Conservation (phyloP, 208 protist genomes). For the Leishmania guyanensis region DNA sequence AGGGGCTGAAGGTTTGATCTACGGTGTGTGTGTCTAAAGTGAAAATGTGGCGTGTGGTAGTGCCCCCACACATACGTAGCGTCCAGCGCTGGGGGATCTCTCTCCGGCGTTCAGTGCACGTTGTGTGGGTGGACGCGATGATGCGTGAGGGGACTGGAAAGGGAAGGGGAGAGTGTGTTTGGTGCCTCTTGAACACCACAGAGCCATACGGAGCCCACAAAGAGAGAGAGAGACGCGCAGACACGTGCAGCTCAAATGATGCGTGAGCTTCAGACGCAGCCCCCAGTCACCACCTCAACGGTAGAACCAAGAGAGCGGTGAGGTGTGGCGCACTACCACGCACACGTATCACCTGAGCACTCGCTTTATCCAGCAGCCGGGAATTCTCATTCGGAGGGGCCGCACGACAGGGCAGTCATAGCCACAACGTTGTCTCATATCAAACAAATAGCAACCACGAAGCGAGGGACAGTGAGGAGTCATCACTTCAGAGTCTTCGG, state of each 20-base stretch:
- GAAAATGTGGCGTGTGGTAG: background rate
- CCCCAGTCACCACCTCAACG: background rate
- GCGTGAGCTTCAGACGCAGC: background rate
- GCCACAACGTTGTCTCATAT: background rate
- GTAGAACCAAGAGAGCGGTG: background rate
- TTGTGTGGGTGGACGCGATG: background rate
- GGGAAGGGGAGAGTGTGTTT: background rate
- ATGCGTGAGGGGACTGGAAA: background rate
- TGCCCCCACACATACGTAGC: background rate
- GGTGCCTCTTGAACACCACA: background rate
- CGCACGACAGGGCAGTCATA: background rate
- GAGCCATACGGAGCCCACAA: background rate
- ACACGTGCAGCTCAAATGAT: background rate
- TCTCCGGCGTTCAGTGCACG: background rate
- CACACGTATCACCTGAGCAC: background rate
- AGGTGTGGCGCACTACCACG: background rate
- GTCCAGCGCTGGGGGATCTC: background rate
- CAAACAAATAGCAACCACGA: background rate
- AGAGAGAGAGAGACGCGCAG: background rate
- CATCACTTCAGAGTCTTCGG: background rate
- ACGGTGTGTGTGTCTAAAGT: slow-evolving; percentile 4
- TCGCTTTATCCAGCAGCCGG: background rate
- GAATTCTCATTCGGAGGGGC: background rate
- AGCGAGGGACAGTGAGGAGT: background rate
- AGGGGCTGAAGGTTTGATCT: background rate